Conservation (phyloP, 495 filamentous ascomycete species). For the Tuber borchii region DNA sequence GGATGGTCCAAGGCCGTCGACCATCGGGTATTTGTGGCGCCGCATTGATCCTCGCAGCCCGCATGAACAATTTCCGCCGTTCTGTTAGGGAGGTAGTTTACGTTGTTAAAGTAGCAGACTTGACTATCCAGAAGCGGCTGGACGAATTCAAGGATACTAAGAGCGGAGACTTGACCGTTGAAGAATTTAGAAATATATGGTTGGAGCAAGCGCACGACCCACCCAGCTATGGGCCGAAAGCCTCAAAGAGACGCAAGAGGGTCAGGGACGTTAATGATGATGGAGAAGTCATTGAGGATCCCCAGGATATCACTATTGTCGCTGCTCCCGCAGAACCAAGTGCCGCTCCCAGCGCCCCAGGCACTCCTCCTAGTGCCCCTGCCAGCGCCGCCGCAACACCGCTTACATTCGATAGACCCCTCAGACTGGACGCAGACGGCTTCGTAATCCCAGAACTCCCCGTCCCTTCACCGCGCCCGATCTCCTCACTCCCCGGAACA, state of each 20-base stretch:
- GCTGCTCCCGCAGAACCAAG: background rate
- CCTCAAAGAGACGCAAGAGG: conserved; percentile 45
- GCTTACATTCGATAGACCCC: background rate
- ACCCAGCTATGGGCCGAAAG: conserved; percentile 67
- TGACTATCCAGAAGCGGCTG: conserved; percentile 80
- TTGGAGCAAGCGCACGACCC: conserved; percentile 65
- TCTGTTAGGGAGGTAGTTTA: conserved; percentile 90
- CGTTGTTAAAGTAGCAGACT: conserved; percentile 86
- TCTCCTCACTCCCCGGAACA: conserved; percentile 4
- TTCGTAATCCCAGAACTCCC: conserved; percentile 51
- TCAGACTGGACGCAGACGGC: conserved; percentile 49
- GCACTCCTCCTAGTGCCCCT: background rate
- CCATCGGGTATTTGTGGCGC: conserved; percentile 93
- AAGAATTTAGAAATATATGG: conserved; percentile 71
- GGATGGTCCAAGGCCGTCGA: conserved; percentile 87
- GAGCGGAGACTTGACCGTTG: conserved; percentile 70
- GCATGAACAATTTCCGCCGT: conserved; percentile 94
- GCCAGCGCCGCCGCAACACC: background rate
- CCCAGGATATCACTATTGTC: background rate
- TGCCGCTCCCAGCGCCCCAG: conserved; percentile 7
- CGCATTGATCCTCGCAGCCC: conserved; percentile 84
- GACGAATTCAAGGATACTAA: conserved; percentile 81
- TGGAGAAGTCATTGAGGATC: conserved; percentile 41
- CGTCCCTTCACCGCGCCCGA: conserved; percentile 18
- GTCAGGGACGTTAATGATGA: conserved; percentile 45